Percentiles rank a stretch among this genome's conserved stretches.
Evolutionary conservation across 2,329 filamentous ascomycete genomes (phyloP).

Genomic region (Talaromyces sp.): DNA sequence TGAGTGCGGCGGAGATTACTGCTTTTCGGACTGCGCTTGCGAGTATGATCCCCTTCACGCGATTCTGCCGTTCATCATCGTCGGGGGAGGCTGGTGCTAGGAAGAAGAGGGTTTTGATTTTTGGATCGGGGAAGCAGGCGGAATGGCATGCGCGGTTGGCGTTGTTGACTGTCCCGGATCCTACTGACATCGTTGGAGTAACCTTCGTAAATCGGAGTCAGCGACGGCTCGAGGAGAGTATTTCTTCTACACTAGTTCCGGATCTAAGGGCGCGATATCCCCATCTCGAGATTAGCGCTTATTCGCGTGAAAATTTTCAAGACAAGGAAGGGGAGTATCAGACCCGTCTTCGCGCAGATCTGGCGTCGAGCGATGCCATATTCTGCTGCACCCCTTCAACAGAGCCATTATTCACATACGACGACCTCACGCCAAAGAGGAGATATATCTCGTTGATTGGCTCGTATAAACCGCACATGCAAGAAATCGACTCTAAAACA

Average conservation of each 20-base stretch:
- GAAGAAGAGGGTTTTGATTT: slow-evolving; percentile 44
- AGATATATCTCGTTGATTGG: slow-evolving; percentile 54
- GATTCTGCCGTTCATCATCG: slow-evolving; percentile 26
- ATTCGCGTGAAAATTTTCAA: slow-evolving; percentile 54
- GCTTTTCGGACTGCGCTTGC: slow-evolving; percentile 77
- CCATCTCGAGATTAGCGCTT: slow-evolving; percentile 30
- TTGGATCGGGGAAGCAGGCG: slow-evolving; percentile 52
- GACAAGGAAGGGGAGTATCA: slow-evolving; percentile 34
- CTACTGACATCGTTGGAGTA: slow-evolving; percentile 56
- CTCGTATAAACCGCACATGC: slow-evolving; percentile 56
- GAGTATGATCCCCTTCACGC: slow-evolving; percentile 64
- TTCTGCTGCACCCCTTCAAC: slow-evolving; percentile 52
- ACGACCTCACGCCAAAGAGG: slow-evolving; percentile 32
- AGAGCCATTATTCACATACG: slow-evolving; percentile 43
- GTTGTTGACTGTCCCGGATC: slow-evolving; percentile 46
- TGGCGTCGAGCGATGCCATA: slow-evolving; percentile 44
- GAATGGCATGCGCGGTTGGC: slow-evolving; percentile 52
- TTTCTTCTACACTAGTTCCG: slow-evolving; percentile 31
- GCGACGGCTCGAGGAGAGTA: slow-evolving; percentile 56
- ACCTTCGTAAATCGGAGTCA: slow-evolving; percentile 72
- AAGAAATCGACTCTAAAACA: slow-evolving; percentile 49
- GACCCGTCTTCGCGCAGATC: slow-evolving; percentile 27
- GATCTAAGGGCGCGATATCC: slow-evolving; percentile 41
- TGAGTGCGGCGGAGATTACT: slow-evolving; percentile 73
- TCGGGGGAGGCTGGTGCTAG: too few species aligned